These are phyloP conservation scores for Peronospora tabacina DNA, from an alignment of 352 stramenopile species.

Conservation along the genomic window DNA sequence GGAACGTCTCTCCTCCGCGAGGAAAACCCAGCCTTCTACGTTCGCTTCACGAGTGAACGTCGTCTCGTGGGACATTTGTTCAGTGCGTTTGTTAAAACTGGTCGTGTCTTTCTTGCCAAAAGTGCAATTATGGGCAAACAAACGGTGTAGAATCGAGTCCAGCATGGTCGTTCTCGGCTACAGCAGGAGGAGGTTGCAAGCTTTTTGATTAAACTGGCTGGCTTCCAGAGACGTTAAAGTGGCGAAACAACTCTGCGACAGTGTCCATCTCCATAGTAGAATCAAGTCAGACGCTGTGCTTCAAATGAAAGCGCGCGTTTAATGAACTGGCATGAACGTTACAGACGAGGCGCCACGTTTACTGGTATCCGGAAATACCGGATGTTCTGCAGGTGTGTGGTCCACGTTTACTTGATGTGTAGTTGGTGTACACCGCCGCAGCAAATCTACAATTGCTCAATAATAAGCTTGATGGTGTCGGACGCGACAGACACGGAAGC, in stretches of 20 bases:
- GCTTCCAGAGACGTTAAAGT: conserved; percentile 24
- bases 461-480: conserved; percentile 6
- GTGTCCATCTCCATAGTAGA: conserved; percentile 12
- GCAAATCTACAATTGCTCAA: neutral
- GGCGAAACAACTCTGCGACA: neutral
- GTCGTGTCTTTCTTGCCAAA: conserved; percentile 8
- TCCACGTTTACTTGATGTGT: conserved; percentile 1
- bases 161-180: conserved; percentile 20
- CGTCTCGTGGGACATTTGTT: conserved; percentile 27
- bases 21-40: conserved; percentile 44
- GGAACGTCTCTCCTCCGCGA: conserved; percentile 26
- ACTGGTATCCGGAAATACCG: too few species aligned
- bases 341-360: too few species aligned
- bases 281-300: neutral
- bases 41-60: conserved; percentile 31
- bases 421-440: conserved; percentile 3
- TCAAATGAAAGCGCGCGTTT: too few species aligned
- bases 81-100: conserved; percentile 1
- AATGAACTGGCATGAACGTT: too few species aligned
- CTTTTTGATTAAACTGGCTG: too few species aligned
- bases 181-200: conserved; percentile 2
- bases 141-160: conserved; percentile 30
- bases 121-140: conserved; percentile 22
- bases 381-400: neutral
- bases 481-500: conserved; percentile 14